Percentiles rank a stretch among this genome's conserved stretches.
phyloP scores from a whole-genome alignment of 1,284 basidiomycete genomes.

The Sanghuangporus baumii region DNA sequence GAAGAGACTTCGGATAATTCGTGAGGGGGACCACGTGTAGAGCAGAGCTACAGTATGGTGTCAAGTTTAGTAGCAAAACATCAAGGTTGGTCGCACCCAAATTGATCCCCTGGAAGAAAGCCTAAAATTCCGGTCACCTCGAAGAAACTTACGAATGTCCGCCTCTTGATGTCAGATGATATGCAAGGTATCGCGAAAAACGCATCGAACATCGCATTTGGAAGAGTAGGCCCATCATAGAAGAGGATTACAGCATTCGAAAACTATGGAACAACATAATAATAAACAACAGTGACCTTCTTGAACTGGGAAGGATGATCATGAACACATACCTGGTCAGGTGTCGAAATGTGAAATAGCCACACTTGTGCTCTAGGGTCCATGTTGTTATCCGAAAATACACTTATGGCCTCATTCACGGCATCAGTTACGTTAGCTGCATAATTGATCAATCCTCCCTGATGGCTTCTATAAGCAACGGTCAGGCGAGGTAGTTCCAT shows the following conservation, averaged over 20 bases:
- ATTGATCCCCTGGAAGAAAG: slow-evolving; percentile 6
- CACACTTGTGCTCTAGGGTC: slow-evolving; percentile 16
- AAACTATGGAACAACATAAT: background rate
- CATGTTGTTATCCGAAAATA: slow-evolving; percentile 11
- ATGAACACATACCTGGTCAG: background rate
- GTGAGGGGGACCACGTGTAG: slow-evolving; percentile 10
- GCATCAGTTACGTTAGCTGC: background rate
- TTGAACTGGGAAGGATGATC: background rate
- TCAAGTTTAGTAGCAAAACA: background rate
- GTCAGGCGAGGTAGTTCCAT: background rate
- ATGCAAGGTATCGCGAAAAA: slow-evolving; percentile 3
- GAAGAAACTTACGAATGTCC: slow-evolving; percentile 3
- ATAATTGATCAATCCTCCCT: slow-evolving; percentile 12
- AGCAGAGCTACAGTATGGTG: background rate
- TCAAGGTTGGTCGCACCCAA: background rate
- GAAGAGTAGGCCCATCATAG: slow-evolving; percentile 11
- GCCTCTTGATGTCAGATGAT: background rate
- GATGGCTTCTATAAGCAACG: background rate
- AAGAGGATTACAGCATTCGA: background rate
- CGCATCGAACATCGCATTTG: slow-evolving; percentile 4
- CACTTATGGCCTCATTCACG: slow-evolving; percentile 5
- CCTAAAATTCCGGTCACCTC: slow-evolving; percentile 4
- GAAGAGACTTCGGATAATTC: background rate
- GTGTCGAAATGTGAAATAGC: background rate
- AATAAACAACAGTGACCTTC: no score